These are phyloP conservation scores for Gentiana dahurica DNA, from an alignment of 257 asterid species.

Conservation along the genomic window DNA sequence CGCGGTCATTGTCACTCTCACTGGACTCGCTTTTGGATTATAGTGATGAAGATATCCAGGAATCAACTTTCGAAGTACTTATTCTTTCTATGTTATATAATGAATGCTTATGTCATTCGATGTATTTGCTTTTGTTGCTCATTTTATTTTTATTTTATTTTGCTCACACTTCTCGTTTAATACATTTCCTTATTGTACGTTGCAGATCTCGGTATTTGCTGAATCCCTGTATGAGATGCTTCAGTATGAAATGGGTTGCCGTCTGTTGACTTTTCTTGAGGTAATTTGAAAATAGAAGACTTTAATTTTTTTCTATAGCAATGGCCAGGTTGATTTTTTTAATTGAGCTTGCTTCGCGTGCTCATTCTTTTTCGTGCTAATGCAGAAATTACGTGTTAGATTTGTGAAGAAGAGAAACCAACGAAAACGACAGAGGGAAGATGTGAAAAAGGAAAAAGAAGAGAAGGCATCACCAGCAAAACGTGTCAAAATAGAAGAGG, in stretches of 20 bases:
- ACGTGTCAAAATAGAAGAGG: slow-evolving; percentile 35
- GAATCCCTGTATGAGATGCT: slow-evolving; percentile 91
- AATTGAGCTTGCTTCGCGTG: slow-evolving; percentile 5
- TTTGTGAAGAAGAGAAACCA: slow-evolving; percentile 51
- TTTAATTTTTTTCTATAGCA: neutral
- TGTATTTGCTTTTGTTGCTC: neutral
- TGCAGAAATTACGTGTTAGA: slow-evolving; percentile 51
- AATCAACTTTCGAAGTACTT: slow-evolving; percentile 77
- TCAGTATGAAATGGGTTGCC: slow-evolving; percentile 82
- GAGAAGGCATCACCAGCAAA: slow-evolving; percentile 42
- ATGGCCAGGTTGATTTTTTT: neutral
- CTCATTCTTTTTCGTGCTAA: slow-evolving; percentile 5
- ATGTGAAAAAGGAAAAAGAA: slow-evolving; percentile 31
- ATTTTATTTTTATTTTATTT: neutral
- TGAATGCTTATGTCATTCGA: neutral
- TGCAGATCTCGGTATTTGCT: slow-evolving; percentile 83
- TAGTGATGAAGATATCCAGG: slow-evolving; percentile 67
- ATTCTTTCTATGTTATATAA: too few relatives aligned
- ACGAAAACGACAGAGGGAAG: slow-evolving; percentile 68
- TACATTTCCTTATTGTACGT: slow-evolving; percentile 2
- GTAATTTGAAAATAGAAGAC: slow-evolving; percentile 27
- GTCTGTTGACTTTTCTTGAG: slow-evolving; percentile 81
- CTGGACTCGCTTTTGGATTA: slow-evolving; percentile 92
- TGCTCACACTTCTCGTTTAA: neutral
- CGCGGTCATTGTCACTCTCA: slow-evolving; percentile 76